Conservation (phyloP, 78 protist species). For the Thecamonas trahens region DNA sequence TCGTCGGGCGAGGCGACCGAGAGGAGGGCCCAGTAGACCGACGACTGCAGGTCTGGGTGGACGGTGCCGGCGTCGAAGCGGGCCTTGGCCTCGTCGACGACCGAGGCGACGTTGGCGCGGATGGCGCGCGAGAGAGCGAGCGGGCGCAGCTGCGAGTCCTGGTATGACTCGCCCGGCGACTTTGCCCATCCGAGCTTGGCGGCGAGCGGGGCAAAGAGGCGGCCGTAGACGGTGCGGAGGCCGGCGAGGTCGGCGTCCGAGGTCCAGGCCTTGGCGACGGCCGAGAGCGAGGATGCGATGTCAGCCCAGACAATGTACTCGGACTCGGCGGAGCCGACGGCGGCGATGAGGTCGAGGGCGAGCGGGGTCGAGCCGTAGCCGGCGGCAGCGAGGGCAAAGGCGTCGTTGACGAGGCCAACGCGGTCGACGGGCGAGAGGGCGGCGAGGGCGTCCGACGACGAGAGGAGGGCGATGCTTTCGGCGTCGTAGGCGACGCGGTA, state of each 20-base stretch:
- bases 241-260: background rate
- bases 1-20: background rate
- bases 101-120: background rate
- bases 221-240: background rate
- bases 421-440: conserved; percentile 18
- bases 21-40: background rate
- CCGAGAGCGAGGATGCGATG: background rate
- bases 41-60: conserved; percentile 10
- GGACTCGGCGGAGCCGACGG: background rate
- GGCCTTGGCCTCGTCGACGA: background rate
- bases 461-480: conserved; percentile 15
- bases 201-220: background rate
- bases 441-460: background rate
- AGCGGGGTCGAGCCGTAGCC: background rate
- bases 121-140: background rate
- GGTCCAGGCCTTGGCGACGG: background rate
- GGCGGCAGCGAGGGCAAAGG: conserved; percentile 18
- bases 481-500: conserved; percentile 57
- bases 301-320: conserved; percentile 36
- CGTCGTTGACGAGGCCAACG: conserved; percentile 23
- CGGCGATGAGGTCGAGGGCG: conserved; percentile 10
- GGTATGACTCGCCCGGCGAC: background rate
- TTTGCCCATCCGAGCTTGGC: conserved; percentile 24
- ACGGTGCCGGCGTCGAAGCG: background rate
- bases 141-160: conserved; percentile 3